Conservation (phyloP, 306 rosid genomes). For the Glycine tomentella region DNA sequence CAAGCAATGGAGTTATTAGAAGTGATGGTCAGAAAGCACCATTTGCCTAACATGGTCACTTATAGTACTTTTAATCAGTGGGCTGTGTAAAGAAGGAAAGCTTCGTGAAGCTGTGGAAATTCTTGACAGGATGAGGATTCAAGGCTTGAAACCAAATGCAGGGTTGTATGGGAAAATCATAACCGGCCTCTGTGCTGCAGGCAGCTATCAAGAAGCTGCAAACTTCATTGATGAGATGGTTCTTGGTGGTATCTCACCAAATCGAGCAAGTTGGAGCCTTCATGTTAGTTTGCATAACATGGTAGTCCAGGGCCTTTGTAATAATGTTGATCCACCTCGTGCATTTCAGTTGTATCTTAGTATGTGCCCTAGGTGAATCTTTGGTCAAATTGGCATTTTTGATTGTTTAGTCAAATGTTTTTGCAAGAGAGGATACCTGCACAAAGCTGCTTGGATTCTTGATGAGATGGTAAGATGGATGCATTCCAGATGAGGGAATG, state of each 20-base stretch:
- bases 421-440: conserved; percentile 65
- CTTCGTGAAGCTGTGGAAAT: conserved; percentile 76
- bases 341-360: conserved; percentile 86
- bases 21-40: conserved; percentile 63
- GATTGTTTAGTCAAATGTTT: conserved; percentile 61
- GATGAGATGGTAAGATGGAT: conserved; percentile 88
- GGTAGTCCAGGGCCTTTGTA: conserved; percentile 80
- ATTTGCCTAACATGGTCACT: conserved; percentile 75
- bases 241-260: conserved; percentile 70
- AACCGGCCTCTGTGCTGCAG: conserved; percentile 60
- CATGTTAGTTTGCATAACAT: conserved; percentile 75
- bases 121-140: conserved; percentile 93
- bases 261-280: conserved; percentile 77
- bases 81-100: conserved; percentile 82
- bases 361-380: conserved; percentile 76
- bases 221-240: conserved; percentile 93
- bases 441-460: conserved; percentile 73
- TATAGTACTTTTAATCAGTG: conserved; percentile 76
- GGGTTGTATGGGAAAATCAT: conserved; percentile 81
- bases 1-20: conserved; percentile 74
- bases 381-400: conserved; percentile 61
- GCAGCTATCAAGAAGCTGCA: conserved; percentile 80
- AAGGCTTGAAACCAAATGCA: conserved; percentile 86
- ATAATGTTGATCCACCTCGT: conserved; percentile 51
- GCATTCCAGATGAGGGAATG: conserved; percentile 68